These are phyloP conservation scores for Cladosporium sp. DNA, from an alignment of 2,329 filamentous ascomycete genomes.

Conservation along the genomic window DNA sequence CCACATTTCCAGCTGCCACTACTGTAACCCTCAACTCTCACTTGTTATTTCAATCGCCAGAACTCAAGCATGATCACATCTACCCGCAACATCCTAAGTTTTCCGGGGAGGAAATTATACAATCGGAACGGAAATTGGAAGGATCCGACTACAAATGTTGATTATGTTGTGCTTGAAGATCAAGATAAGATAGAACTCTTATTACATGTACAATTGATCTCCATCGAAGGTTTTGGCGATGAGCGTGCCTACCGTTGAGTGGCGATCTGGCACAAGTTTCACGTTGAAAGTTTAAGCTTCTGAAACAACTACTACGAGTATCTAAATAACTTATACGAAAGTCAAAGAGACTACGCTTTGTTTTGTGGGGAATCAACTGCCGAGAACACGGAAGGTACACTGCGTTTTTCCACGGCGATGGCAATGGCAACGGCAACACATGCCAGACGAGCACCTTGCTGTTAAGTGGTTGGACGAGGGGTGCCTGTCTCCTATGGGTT, in stretches of 20 bases:
- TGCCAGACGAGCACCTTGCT: not conserved
- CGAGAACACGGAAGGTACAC: not conserved
- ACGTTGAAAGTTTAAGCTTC: not conserved
- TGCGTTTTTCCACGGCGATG: not conserved
- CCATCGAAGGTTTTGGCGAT: not conserved
- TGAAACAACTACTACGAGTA: not conserved
- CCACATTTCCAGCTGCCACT: not conserved
- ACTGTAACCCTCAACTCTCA: not conserved
- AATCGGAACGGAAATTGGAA: not conserved
- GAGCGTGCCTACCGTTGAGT: not conserved
- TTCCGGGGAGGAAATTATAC: not conserved
- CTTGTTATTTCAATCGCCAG: not conserved
- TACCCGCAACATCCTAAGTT: not conserved
- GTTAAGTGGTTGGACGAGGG: not conserved
- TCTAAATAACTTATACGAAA: not conserved
- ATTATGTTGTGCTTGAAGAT: not conserved
- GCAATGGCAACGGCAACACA: not conserved
- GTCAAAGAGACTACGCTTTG: not conserved
- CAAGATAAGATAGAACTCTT: not conserved
- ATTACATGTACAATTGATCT: not conserved
- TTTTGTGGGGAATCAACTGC: not conserved
- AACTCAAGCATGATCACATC: not conserved
- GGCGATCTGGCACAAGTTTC: not conserved
- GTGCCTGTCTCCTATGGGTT: not conserved
- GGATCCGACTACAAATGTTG: not conserved